Conservation (phyloP, 2,329 filamentous ascomycete species). For the Monilinia aucupariae region DNA sequence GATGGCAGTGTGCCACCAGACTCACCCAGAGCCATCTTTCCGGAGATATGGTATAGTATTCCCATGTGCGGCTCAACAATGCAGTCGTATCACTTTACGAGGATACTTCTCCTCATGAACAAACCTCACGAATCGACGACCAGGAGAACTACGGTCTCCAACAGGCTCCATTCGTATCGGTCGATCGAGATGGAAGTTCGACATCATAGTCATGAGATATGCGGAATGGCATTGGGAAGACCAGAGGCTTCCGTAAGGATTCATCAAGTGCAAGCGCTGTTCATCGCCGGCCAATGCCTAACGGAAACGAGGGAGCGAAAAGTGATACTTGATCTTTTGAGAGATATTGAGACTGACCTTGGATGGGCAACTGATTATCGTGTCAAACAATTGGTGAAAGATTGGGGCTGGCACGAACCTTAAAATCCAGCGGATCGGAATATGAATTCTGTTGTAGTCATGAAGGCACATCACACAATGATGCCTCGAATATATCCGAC, state of each 20-base stretch:
- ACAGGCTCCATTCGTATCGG: constrained; percentile 51
- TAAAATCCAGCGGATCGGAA: background rate
- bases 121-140: constrained; percentile 51
- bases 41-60: constrained; percentile 57
- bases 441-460: background rate
- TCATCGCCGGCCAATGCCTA: constrained; percentile 57
- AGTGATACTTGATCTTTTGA: constrained; percentile 50
- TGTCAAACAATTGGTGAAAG: constrained; percentile 46
- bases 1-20: constrained; percentile 25
- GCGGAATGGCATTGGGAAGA: constrained; percentile 53
- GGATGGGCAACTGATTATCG: constrained; percentile 60
- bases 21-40: constrained; percentile 39
- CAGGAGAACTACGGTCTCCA: constrained; percentile 46
- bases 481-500: background rate
- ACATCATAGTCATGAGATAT: constrained; percentile 55
- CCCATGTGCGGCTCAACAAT: constrained; percentile 61
- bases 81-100: constrained; percentile 60
- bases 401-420: constrained; percentile 36
- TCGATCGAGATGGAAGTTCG: constrained; percentile 50
- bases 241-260: constrained; percentile 53
- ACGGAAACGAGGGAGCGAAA: constrained; percentile 48
- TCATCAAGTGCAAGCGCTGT: constrained; percentile 53
- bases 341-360: constrained; percentile 55
- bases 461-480: background rate
- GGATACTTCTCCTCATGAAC: constrained; percentile 56